These are phyloP conservation scores for Solanum okadae DNA, from an alignment of 257 asterid genomes.

Conservation along the genomic window DNA sequence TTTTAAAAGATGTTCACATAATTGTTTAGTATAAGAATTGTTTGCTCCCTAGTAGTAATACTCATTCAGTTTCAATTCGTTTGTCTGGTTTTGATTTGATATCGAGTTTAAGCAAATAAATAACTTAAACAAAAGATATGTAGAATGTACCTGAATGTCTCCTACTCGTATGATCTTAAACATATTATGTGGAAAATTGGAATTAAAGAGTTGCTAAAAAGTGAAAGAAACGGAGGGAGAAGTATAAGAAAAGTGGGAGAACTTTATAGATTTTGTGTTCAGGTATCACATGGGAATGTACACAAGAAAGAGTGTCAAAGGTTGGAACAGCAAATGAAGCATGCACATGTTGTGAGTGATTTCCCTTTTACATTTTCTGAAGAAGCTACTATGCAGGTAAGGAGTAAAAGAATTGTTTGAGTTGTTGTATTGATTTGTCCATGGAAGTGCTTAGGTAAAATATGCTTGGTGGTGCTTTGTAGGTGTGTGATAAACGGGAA, in stretches of 20 bases:
- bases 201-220: not conserved
- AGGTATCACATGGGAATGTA: slow-evolving; percentile 65
- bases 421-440: not conserved
- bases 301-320: slow-evolving; percentile 76
- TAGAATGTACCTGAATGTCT: not conserved
- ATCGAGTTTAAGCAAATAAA: not conserved
- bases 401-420: not conserved
- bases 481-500: slow-evolving; percentile 26
- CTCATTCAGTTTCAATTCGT: not conserved
- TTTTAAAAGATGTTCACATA: not conserved
- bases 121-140: not conserved
- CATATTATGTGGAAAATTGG: not conserved
- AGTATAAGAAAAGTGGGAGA: not conserved
- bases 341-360: slow-evolving; percentile 30
- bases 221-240: not conserved
- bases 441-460: not conserved
- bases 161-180: not conserved
- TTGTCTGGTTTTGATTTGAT: not conserved
- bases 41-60: not conserved
- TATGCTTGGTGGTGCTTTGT: not conserved
- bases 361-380: slow-evolving; percentile 68
- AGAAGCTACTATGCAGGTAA: slow-evolving; percentile 38
- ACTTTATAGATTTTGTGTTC: not conserved
- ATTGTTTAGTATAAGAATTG: not conserved
- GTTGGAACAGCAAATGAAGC: slow-evolving; percentile 62